Evolutionary conservation across 164 flowering plant species (phyloP).

Genomic region (Dillenia turbinata): DNA sequence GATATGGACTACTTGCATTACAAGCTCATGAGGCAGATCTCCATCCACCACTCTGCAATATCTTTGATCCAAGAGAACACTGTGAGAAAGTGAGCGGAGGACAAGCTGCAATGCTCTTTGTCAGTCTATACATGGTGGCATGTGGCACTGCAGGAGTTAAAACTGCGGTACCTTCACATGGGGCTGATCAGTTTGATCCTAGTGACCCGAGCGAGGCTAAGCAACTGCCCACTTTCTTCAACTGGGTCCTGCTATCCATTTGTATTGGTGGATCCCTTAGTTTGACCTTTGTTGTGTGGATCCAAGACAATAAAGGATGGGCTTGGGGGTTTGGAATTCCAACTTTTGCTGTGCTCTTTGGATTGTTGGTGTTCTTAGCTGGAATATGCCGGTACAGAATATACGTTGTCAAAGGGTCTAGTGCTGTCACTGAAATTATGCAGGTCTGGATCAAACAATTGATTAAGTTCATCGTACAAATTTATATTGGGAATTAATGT

Average conservation of each 20-base stretch:
- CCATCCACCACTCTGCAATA: conserved; percentile 41
- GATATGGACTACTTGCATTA: conserved; percentile 39
- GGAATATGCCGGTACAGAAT: conserved; percentile 52
- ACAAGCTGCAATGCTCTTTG: conserved; percentile 34
- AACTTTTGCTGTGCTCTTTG: conserved; percentile 37
- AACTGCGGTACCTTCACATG: conserved; percentile 57
- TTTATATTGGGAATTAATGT: neutral
- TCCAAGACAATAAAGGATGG: conserved; percentile 63
- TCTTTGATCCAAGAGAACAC: conserved; percentile 21
- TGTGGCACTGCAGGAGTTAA: conserved; percentile 51
- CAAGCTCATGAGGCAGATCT: conserved; percentile 48
- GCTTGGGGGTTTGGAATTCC: conserved; percentile 56
- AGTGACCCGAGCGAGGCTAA: conserved; percentile 50
- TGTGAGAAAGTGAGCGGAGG: conserved; percentile 32
- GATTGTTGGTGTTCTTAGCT: conserved; percentile 24
- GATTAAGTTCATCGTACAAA: no score
- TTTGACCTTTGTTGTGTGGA: conserved; percentile 51
- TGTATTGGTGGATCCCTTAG: conserved; percentile 54
- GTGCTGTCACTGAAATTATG: conserved; percentile 15
- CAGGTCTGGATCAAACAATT: conserved; percentile 26
- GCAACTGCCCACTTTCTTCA: conserved; percentile 67
- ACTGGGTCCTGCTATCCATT: conserved; percentile 37
- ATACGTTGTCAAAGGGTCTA: conserved; percentile 22
- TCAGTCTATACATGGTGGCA: conserved; percentile 46
- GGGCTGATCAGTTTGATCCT: conserved; percentile 79